Conservation (phyloP, 192 early-diverging fungal genomes). For the Anaeromyces robustus region DNA sequence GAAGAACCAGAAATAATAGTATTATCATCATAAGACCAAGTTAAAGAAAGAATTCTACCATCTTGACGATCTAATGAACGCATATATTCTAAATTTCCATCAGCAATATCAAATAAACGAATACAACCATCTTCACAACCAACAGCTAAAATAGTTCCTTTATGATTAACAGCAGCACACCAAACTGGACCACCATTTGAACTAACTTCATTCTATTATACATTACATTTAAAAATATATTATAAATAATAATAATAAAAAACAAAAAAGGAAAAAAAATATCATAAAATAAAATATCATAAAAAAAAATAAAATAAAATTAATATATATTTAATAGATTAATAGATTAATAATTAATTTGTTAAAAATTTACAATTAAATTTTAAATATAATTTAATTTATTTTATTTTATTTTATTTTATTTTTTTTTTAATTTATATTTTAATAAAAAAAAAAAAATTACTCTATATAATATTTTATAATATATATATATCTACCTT, state of each 20-base stretch:
- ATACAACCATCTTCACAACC: conserved; percentile 89
- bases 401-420: too few species aligned
- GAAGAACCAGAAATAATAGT: conserved; percentile 68
- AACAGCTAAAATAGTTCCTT: conserved; percentile 60
- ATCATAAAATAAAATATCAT: too few species aligned
- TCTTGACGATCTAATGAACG: conserved; percentile 52
- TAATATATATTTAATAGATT: too few species aligned
- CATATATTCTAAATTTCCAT: conserved; percentile 47
- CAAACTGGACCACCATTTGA: conserved; percentile 84
- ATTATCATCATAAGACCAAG: conserved; percentile 59
- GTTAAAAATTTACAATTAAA: too few species aligned
- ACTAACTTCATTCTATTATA: conserved; percentile 40
- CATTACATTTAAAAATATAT: neutral
- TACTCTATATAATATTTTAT: too few species aligned
- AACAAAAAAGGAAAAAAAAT: conserved; percentile 8
- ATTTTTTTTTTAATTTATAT: too few species aligned
- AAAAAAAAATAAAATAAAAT: too few species aligned
- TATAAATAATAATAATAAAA: neutral
- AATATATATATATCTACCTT: conserved; percentile 33
- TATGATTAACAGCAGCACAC: conserved; percentile 74
- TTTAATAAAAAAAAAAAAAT: too few species aligned
- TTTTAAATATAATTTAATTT: too few species aligned
- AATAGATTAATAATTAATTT: too few species aligned
- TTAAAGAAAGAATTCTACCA: conserved; percentile 50
- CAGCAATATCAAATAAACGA: conserved; percentile 69